These are phyloP conservation scores for Triangularia setosa DNA, from an alignment of 2,329 filamentous ascomycete genomes.

Conservation along the genomic window DNA sequence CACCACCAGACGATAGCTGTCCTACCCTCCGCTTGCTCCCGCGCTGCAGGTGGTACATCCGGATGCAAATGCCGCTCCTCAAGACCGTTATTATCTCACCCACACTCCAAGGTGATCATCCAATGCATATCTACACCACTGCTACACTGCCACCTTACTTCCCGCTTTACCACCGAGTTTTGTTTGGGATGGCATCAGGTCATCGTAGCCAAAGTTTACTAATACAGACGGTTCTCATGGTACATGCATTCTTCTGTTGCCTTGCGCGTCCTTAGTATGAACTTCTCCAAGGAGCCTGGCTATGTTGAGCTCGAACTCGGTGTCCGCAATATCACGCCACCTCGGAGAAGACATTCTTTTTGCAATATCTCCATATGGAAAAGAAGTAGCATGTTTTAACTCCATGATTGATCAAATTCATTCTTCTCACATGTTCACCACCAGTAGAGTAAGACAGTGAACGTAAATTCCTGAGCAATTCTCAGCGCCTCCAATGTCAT, in stretches of 20 bases:
- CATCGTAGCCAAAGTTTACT: background rate
- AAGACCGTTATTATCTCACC: conserved; percentile 9
- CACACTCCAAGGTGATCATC: background rate
- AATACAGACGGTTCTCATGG: background rate
- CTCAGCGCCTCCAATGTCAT: no score
- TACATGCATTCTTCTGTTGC: no score
- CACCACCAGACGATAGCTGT: conserved; percentile 7
- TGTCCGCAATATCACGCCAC: no score
- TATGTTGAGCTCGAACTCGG: background rate
- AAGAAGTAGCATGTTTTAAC: no score
- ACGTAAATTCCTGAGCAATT: no score
- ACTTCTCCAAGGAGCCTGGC: background rate
- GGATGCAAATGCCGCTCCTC: conserved; percentile 16
- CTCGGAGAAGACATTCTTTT: no score
- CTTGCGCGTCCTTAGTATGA: background rate
- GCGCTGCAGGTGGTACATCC: conserved; percentile 9
- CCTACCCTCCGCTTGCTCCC: conserved; percentile 13
- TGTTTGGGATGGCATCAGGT: background rate
- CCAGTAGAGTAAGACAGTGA: no score
- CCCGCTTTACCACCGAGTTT: background rate
- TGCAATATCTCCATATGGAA: no score
- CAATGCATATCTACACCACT: background rate
- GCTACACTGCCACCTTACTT: background rate
- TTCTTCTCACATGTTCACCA: no score
- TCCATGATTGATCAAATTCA: no score